phyloP scores from a whole-genome alignment of 208 protist species.

The Crithidia expoeki region DNA sequence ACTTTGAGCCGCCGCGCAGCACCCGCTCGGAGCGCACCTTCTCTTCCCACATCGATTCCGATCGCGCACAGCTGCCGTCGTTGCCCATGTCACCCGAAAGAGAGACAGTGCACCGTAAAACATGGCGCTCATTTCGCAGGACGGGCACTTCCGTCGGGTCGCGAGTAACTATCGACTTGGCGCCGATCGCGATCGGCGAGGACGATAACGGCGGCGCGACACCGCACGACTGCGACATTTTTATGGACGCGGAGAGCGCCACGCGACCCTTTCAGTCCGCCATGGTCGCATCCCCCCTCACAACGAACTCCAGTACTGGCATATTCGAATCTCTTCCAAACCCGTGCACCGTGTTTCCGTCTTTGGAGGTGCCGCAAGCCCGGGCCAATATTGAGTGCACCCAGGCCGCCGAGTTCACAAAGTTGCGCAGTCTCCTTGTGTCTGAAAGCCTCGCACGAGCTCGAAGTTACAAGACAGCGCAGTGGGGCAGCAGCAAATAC shows the following conservation, averaged over 20 bases:
- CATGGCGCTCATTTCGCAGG: background rate
- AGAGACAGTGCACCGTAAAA: background rate
- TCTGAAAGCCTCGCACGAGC: constrained; percentile 23
- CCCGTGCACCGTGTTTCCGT: background rate
- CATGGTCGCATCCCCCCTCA: background rate
- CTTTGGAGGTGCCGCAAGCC: constrained; percentile 31
- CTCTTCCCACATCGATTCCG: background rate
- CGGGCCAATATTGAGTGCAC: constrained; percentile 18
- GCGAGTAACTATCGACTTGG: background rate
- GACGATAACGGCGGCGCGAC: background rate
- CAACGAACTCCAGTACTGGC: constrained; percentile 5
- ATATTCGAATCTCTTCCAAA: background rate
- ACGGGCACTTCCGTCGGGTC: background rate
- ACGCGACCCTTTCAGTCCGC: background rate
- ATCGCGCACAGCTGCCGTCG: background rate
- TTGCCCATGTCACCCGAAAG: background rate
- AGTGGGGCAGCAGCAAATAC: constrained; percentile 18
- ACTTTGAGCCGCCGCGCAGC: background rate
- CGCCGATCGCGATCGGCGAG: background rate
- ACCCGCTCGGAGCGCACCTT: background rate
- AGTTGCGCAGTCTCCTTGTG: constrained; percentile 29
- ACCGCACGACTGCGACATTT: constrained; percentile 2
- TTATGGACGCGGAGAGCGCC: constrained; percentile 2
- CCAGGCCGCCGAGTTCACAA: constrained; percentile 21
- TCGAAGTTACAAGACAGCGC: constrained; percentile 1